These are phyloP conservation scores for Hymenoscyphus repandus DNA, from an alignment of 2,329 filamentous ascomycete genomes.

Conservation along the genomic window DNA sequence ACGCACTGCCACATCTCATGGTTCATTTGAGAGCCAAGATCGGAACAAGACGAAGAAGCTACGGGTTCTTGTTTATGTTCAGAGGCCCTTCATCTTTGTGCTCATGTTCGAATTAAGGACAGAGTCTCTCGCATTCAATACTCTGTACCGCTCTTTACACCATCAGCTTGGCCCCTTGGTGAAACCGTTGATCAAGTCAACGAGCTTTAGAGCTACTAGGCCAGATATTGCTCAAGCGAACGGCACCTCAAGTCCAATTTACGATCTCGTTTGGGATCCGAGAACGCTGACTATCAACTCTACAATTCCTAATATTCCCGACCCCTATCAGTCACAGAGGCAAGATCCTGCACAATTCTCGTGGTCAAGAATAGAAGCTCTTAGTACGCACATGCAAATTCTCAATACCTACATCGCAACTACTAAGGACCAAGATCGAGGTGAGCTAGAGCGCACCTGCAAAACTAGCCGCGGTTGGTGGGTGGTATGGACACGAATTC, in stretches of 20 bases:
- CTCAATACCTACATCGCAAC: conserved; percentile 50
- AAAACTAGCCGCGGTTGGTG: conserved; percentile 66
- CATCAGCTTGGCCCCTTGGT: conserved; percentile 55
- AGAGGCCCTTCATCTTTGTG: conserved; percentile 71
- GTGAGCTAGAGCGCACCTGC: conserved; percentile 54
- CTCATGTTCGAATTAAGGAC: conserved; percentile 65
- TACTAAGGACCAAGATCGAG: conserved; percentile 28
- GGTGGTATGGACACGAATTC: conserved; percentile 60
- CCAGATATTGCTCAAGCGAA: conserved; percentile 31
- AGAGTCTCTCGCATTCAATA: conserved; percentile 49
- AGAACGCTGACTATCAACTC: conserved; percentile 50
- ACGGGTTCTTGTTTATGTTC: conserved; percentile 67
- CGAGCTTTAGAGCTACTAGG: conserved; percentile 49
- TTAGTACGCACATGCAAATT: conserved; percentile 61
- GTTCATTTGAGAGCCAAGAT: conserved; percentile 42
- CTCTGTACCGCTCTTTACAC: conserved; percentile 55
- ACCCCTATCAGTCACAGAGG: conserved; percentile 33
- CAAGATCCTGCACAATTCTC: conserved; percentile 17
- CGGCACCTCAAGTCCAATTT: conserved; percentile 39
- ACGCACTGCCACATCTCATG: conserved; percentile 20
- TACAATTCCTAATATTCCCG: conserved; percentile 63
- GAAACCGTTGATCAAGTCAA: conserved; percentile 51
- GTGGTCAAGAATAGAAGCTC: conserved; percentile 58
- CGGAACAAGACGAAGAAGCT: conserved; percentile 51
- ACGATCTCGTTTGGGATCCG: conserved; percentile 60